These are phyloP conservation scores for Galerina sulciceps DNA, from an alignment of 768 basidiomycete species.

Conservation along the genomic window DNA sequence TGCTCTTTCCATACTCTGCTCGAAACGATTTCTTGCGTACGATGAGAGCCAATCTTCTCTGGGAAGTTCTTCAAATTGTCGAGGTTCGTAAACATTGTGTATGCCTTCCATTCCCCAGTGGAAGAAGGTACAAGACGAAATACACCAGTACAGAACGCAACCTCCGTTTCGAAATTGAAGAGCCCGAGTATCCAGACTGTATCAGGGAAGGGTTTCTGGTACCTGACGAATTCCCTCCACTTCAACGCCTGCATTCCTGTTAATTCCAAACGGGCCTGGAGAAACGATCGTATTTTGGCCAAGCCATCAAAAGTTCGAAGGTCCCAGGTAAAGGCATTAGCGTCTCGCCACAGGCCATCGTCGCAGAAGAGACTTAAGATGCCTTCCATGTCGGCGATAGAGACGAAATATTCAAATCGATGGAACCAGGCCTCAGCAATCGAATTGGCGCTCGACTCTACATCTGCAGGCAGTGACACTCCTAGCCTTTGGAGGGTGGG, in stretches of 20 bases:
- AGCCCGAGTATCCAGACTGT: slow-evolving; percentile 59
- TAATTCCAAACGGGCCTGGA: slow-evolving; percentile 39
- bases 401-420: too few relatives aligned
- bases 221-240: slow-evolving; percentile 17
- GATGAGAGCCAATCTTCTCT: slow-evolving; percentile 50
- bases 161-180: slow-evolving; percentile 58
- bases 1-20: slow-evolving; percentile 50
- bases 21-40: slow-evolving; percentile 46
- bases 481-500: too few relatives aligned
- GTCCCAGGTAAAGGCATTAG: slow-evolving; percentile 55
- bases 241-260: slow-evolving; percentile 22
- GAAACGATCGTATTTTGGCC: slow-evolving; percentile 41
- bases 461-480: too few relatives aligned
- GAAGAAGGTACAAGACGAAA: slow-evolving; percentile 53
- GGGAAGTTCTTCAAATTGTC: slow-evolving; percentile 56
- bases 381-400: too few relatives aligned
- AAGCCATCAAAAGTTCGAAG: slow-evolving; percentile 49
- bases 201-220: slow-evolving; percentile 50
- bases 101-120: slow-evolving; percentile 56
- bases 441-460: too few relatives aligned
- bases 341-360: slow-evolving; percentile 51
- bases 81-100: slow-evolving; percentile 64
- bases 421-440: too few relatives aligned
- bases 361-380: slow-evolving; percentile 25
- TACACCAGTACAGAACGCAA: slow-evolving; percentile 55